Conservation (phyloP, 1,284 basidiomycete genomes). For the Meira miltonrushii region DNA sequence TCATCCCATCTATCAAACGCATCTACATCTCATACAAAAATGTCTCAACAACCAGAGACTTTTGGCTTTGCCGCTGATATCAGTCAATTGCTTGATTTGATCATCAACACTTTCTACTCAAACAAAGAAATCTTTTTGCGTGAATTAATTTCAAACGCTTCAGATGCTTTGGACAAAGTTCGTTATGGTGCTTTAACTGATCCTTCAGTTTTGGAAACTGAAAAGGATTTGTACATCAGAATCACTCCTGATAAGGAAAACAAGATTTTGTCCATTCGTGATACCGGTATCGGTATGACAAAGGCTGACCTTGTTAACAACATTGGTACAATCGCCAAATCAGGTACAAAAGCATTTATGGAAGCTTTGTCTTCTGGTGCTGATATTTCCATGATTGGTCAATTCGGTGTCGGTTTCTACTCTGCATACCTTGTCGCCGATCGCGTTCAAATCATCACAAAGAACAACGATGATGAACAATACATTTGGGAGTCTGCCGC, state of each 20-base stretch:
- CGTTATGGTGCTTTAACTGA: conserved; percentile 51
- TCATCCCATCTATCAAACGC: too few relatives aligned
- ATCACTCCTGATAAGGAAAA: conserved; percentile 77
- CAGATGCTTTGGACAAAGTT: conserved; percentile 52
- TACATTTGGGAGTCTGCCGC: conserved; percentile 99
- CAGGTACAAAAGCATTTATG: conserved; percentile 88
- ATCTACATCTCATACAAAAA: too few relatives aligned
- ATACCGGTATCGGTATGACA: conserved; percentile 85
- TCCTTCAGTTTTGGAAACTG: conserved; percentile 47
- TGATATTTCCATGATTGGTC: conserved; percentile 58
- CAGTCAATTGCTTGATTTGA: conserved; percentile 50
- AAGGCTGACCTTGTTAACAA: conserved; percentile 72
- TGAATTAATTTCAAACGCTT: conserved; percentile 52
- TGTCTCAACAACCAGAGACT: too few relatives aligned
- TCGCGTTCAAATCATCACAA: conserved; percentile 95
- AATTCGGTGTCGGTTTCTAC: conserved; percentile 99
- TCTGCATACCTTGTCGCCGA: conserved; percentile 98
- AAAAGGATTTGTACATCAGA: conserved; percentile 52
- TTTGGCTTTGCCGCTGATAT: conserved; percentile 11
- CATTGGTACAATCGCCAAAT: conserved; percentile 99
- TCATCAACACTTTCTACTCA: conserved; percentile 53
- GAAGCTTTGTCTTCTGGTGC: conserved; percentile 89
- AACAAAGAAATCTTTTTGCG: conserved; percentile 49
- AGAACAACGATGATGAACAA: conserved; percentile 99
- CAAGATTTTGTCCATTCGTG: conserved; percentile 84